Base-by-base conservation (phyloP, 2,329 filamentous ascomycete species). In the Fusarium vanettenii region DNA sequence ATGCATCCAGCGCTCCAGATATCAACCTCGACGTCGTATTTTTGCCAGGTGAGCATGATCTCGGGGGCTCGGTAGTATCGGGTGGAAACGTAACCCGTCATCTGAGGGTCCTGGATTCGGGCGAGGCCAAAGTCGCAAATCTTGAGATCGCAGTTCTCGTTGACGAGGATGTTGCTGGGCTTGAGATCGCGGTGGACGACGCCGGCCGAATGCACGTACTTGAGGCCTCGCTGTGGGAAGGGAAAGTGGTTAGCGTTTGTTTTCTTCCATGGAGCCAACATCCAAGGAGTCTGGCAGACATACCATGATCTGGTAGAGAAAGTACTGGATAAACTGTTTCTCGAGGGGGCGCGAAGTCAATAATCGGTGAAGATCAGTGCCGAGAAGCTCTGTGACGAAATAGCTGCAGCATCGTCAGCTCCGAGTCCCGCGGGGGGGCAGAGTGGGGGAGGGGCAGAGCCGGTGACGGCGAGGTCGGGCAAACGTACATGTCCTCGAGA, bases 1-100 rank as follows among this genome's bases (percentile, higher is more conserved):
- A 99, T 99, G 86, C 97, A 99, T 71, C 97, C 97, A 20, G 96
- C 96, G 83, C 97, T 98, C 97, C 97, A 99, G 82, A 99, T 98
- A 83, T 99, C 97, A 68, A 99, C 97, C 86, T 98, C 97, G 57
- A 98, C 92, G 79, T 99, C 97, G 86, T 99, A 99, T 87, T 99
- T 99, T 88, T 99, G 97, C 97, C 97, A 99, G 75, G 97, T 98
- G 82, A 99, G 95, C 97, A 99, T 99, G 82, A 99, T 99, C 85
- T 99, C 97, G 20, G 97, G 97, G 10, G 97, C 97, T 81, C 97
- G 92, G 89, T 99, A 99, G 89, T 99, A 99, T 88, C 97, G 90
- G 72, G 97, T 99, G 57, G 97, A 98, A 71, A 99, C 97, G 82
- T 99, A 99, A 78, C 97, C 97, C 48, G 97, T 99, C 97, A 99